Evolutionary conservation across 78 protist genomes (phyloP), one percentile per base, ranked within the genome.

Genomic region (Dictyostelium citrinum): DNA sequence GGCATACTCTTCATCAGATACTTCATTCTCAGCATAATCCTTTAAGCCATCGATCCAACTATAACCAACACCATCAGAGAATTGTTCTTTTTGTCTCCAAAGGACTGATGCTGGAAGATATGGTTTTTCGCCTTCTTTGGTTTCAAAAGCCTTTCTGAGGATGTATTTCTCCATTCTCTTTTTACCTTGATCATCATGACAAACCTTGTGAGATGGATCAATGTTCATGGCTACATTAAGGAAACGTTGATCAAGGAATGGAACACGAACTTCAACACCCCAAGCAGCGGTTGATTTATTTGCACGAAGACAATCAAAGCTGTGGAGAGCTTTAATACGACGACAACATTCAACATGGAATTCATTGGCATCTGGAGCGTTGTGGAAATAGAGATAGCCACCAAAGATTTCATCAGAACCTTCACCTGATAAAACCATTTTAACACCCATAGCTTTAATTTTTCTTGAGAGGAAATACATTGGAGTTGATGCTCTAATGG

Each of bases 41-140:
- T 80, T 91, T 17, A 97, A 68, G 9, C 95, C 93, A 84, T 96
- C 99, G 29, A 98, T 98, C 99, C 99, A 98, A 16, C 93, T 45
- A 90, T 97, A 98, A 41, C 99, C 99, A 29, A 98, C 99, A 43
- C 99, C 99, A 83, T 97, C 98, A 29, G 92, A 83, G 86, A 83
- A 90, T 43, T 82, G 98, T 83, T 98, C 99, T 96, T 98, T 98
- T 83, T 97, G 98, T n/a, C 99, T 82, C 98, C 98, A 98, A 14
- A 97, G 90, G 14, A 97, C 96, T 27, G 27, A 51, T 2, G 55
- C 58, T 27, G 99, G 99, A 29, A 98, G 95, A 82, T 95, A 98
- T 33, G 98, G 98, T 81, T 82, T 74, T 67, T 90, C 97, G 10
- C 91, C 94, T 43, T 2, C 68, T n/a, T 22, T 60, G 5, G 55